Evolutionary conservation across 164 flowering plant species (phyloP).

Genomic region (Tetrastigma voinierianum): DNA sequence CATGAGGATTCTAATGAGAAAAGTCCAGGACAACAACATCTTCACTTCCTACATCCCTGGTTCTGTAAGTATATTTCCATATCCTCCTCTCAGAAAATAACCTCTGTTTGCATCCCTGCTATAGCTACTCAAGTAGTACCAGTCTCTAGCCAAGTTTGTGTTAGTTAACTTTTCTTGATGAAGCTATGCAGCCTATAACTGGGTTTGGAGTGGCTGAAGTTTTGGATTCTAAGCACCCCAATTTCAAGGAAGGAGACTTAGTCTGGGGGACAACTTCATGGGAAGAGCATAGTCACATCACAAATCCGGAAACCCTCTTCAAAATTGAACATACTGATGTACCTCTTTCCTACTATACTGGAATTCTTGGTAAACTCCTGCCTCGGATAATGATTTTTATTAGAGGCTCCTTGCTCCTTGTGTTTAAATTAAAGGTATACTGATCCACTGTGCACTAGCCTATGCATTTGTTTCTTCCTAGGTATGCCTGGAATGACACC

Average conservation of each 20-base stretch:
- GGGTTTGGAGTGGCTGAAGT: slow-evolving; percentile 42
- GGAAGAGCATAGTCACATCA: slow-evolving; percentile 38
- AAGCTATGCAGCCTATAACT: slow-evolving; percentile 15
- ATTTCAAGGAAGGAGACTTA: slow-evolving; percentile 31
- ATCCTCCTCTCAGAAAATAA: background rate
- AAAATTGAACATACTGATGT: slow-evolving; percentile 35
- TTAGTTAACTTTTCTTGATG: background rate
- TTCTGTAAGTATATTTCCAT: slow-evolving; percentile 4
- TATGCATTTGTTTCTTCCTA: background rate
- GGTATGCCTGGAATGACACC: slow-evolving; percentile 24
- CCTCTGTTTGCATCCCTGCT: too few relatives aligned
- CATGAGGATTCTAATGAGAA: slow-evolving; percentile 23
- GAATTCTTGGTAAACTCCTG: slow-evolving; percentile 34
- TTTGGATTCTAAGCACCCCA: slow-evolving; percentile 32
- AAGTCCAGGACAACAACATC: slow-evolving; percentile 4
- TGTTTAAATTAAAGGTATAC: background rate
- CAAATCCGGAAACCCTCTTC: slow-evolving; percentile 2
- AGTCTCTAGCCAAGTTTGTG: too few relatives aligned
- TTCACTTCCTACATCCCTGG: slow-evolving; percentile 18
- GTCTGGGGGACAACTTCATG: slow-evolving; percentile 43
- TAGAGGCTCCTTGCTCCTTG: background rate
- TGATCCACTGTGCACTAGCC: too few relatives aligned
- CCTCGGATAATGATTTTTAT: background rate
- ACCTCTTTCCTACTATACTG: slow-evolving; percentile 48
- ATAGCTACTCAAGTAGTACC: too few relatives aligned